These are phyloP conservation scores for Anisodus tanguticus DNA, from an alignment of 257 asterid genomes.

Conservation along the genomic window DNA sequence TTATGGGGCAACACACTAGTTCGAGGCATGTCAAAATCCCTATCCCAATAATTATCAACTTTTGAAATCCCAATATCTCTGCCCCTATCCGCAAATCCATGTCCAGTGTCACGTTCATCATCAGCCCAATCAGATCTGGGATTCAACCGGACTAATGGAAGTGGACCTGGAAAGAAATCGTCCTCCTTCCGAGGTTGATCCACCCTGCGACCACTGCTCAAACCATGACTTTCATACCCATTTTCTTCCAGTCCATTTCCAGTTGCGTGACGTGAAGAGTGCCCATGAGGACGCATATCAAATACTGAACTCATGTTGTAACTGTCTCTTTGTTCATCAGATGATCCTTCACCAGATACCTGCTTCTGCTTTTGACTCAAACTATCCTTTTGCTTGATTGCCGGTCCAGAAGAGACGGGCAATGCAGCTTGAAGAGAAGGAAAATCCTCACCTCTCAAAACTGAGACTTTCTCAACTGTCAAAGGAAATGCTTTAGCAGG, in stretches of 20 bases:
- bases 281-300: constrained; percentile 57
- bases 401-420: constrained; percentile 68
- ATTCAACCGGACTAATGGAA: constrained; percentile 78
- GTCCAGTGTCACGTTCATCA: constrained; percentile 98
- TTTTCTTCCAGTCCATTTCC: constrained; percentile 50
- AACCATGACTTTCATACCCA: constrained; percentile 47
- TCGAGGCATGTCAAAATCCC: constrained; percentile 80
- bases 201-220: constrained; percentile 41
- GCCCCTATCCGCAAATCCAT: constrained; percentile 65
- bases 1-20: constrained; percentile 66
- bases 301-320: constrained; percentile 49
- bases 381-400: constrained; percentile 71
- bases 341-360: constrained; percentile 47
- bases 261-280: constrained; percentile 42
- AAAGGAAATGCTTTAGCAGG: constrained; percentile 49
- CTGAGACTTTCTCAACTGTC: constrained; percentile 61
- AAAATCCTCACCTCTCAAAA: constrained; percentile 97
- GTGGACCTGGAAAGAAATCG: constrained; percentile 66
- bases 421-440: constrained; percentile 91
- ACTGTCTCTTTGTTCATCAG: constrained; percentile 51
- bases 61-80: constrained; percentile 66
- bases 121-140: constrained; percentile 99
- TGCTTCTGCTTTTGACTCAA: constrained; percentile 68
- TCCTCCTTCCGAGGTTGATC: constrained; percentile 55
- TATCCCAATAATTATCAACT: constrained; percentile 72